These are phyloP conservation scores for Trichoderma pleuroti DNA, from an alignment of 2,329 filamentous ascomycete genomes.

Conservation along the genomic window DNA sequence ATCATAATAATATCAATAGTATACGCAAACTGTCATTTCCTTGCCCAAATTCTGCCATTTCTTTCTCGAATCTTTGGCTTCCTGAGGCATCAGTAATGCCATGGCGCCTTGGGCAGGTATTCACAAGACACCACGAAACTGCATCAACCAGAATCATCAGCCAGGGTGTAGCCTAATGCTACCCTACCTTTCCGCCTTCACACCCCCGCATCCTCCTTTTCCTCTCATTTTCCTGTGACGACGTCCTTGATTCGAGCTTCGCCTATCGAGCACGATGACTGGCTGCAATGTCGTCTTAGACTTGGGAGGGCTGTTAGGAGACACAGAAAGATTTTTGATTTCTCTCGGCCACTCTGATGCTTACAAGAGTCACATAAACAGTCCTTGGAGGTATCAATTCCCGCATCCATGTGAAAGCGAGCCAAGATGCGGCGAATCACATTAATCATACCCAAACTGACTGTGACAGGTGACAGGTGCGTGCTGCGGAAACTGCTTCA, in stretches of 20 bases:
- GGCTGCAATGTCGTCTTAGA: neutral
- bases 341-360: neutral
- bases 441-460: neutral
- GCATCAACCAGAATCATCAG: neutral
- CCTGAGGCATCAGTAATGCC: neutral
- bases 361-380: neutral
- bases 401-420: neutral
- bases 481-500: neutral
- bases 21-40: too few relatives aligned
- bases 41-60: neutral
- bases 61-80: neutral
- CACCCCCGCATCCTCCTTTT: neutral
- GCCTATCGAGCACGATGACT: conserved; percentile 5
- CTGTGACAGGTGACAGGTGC: neutral
- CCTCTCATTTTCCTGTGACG: neutral
- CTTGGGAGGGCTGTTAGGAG: neutral
- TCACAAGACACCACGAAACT: neutral
- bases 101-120: neutral
- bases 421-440: neutral
- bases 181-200: neutral
- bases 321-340: neutral
- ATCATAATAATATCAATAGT: too few relatives aligned
- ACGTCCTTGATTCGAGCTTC: neutral
- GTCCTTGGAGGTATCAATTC: neutral
- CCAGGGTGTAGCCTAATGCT: neutral